Conservation (phyloP, 169 alveolate species). For the Plasmodium adleri region DNA sequence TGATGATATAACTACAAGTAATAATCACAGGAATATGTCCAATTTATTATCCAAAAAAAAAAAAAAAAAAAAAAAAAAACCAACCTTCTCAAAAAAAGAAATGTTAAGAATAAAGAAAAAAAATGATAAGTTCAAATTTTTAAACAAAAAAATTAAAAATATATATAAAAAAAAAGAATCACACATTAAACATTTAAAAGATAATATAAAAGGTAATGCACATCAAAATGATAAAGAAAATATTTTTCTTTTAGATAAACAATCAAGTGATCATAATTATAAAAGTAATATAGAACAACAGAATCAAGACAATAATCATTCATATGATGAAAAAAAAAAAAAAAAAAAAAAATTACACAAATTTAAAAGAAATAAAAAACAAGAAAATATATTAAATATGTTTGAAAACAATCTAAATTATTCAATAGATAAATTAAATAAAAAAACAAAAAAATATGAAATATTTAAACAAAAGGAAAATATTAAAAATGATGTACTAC, state of each 20-base stretch:
- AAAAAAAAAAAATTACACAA: neutral
- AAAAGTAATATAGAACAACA: neutral
- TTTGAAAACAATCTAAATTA: constrained; percentile 38
- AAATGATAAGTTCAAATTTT: no score
- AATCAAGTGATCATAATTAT: neutral
- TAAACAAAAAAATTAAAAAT: no score
- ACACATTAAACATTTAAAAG: neutral
- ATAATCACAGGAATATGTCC: no score
- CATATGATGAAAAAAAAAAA: no score
- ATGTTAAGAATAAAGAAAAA: no score
- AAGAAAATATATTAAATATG: constrained; percentile 52
- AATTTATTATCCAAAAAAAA: no score
- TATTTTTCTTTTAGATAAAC: neutral
- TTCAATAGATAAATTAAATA: constrained; percentile 42
- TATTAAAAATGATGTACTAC: constrained; percentile 1
- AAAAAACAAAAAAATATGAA: constrained; percentile 55
- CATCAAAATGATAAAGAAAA: neutral
- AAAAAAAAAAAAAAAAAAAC: no score
- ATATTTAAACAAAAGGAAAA: constrained; percentile 21
- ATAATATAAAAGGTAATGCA: neutral
- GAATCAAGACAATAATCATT: neutral
- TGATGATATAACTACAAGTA: no score
- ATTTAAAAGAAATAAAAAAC: constrained; percentile 1
- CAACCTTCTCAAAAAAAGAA: no score
- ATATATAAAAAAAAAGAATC: no score